A percentile compares a stretch with the other conserved stretches of the same genome.
Conservation (phyloP, 2,329 filamentous ascomycete genomes). For the Scytalidium sp. region DNA sequence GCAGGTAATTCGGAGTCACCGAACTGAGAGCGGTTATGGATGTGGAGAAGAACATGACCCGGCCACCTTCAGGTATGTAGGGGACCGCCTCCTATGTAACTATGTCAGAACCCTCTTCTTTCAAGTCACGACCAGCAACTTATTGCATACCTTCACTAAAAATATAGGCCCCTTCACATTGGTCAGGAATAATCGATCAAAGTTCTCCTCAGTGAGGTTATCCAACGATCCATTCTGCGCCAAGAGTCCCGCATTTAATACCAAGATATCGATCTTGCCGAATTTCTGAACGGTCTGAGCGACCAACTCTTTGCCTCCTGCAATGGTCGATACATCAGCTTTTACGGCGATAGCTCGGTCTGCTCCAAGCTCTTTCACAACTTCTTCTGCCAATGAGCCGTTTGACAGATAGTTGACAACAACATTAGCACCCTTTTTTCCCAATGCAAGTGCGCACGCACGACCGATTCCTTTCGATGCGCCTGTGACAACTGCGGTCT, state of each 20-base stretch:
- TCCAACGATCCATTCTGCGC: constrained; percentile 44
- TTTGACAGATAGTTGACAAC: not conserved
- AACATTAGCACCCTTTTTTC: not conserved
- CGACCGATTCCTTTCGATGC: constrained; percentile 64
- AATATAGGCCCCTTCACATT: constrained; percentile 56
- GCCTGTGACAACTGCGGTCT: constrained; percentile 67
- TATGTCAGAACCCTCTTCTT: not conserved
- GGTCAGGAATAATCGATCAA: constrained; percentile 41
- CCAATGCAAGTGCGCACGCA: constrained; percentile 30
- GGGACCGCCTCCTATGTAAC: constrained; percentile 36
- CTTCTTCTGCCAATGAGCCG: constrained; percentile 17
- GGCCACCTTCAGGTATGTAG: constrained; percentile 42
- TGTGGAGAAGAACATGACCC: constrained; percentile 48
- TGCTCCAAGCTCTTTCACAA: constrained; percentile 18
- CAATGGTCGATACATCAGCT: constrained; percentile 45
- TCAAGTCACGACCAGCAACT: not conserved
- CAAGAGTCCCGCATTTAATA: constrained; percentile 51
- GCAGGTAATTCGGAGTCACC: constrained; percentile 34
- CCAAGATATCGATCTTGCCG: constrained; percentile 52
- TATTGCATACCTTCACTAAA: constrained; percentile 37
- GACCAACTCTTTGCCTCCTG: constrained; percentile 45
- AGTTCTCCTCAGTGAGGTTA: constrained; percentile 44
- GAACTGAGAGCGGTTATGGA: constrained; percentile 26
- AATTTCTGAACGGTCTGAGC: constrained; percentile 42
- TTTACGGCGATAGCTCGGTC: constrained; percentile 41